Evolutionary conservation across 169 alveolate genomes (phyloP).

Genomic region (Eimeria zaria): DNA sequence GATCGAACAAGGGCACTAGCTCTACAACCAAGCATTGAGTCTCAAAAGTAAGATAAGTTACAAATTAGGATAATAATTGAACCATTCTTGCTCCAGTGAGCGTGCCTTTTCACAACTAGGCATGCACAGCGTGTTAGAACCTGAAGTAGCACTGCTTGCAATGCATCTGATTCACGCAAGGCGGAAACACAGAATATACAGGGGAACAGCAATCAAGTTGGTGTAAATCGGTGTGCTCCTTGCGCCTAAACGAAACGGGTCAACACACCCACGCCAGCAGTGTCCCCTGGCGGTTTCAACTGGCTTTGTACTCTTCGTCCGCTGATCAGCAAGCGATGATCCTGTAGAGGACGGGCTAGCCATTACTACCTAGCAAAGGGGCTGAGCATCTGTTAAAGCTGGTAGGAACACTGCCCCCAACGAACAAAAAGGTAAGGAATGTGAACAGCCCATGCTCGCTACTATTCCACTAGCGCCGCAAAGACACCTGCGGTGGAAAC

Average conservation of each 20-base stretch:
- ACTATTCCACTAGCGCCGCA: neutral
- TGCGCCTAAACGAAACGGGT: neutral
- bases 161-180: neutral
- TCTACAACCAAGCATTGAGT: neutral
- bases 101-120: neutral
- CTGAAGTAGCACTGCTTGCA: neutral
- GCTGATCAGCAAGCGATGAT: constrained; percentile 2
- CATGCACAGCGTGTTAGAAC: neutral
- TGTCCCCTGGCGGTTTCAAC: neutral
- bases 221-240: neutral
- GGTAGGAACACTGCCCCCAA: neutral
- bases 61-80: neutral
- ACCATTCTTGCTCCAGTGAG: neutral
- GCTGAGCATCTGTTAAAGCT: neutral
- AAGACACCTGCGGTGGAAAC: neutral
- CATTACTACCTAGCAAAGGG: neutral
- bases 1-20: neutral
- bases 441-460: neutral
- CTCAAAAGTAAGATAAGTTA: neutral
- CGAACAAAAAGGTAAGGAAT: neutral
- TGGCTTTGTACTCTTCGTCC: neutral
- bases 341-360: neutral
- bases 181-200: neutral
- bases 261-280: neutral
- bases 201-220: neutral